Base-by-base conservation (phyloP, 78 protist genomes). In the Dictyostelium intermedium region DNA sequence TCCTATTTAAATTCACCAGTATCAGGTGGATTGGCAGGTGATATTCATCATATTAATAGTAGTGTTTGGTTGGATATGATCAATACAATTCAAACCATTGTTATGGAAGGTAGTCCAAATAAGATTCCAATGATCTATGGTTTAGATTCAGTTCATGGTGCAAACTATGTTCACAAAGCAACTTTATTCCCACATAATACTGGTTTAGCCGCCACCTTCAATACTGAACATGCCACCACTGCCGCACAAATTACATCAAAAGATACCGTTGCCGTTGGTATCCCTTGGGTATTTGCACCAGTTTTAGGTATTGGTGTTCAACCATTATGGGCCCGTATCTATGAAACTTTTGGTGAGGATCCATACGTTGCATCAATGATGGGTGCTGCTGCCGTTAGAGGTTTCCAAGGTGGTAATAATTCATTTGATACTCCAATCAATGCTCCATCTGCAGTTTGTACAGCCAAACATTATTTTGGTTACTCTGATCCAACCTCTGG, bases 301-400 rank as follows among this genome's bases (percentile, higher is more conserved):
- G 87, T 92, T 43, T 63, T 91, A 30, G 97, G 76, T 25, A 43
- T 92, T 61, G 97, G 92, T 30, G 66, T 83, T n/a, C 83, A 92
- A 30, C 97, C 97, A 81, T n/a, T 91, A 16, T 95, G 95, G 95
- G 14, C 97, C 23, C 76, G 97, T 43, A 60, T 95, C 45, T 95
- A 95, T 86, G 97, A 95, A 56, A 95, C 97, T 18, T 91, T 95
- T 91, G 97, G 97, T 35, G 97, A 92, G 63, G 95, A 95, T 82
- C 95, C 95, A 37, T 60, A 84, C 41, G 70, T 93, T 34, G 87
- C 66, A 16, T 39, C 91, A 32, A 30, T 45, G 27, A 83, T 93
- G 91, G 96, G 95, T 34, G 93, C 91, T 10, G 91, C 97, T 20
- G 83, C 61, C 10, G 70, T 92, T 73, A 3, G 43, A 9, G 97